Evolutionary conservation across 2,329 filamentous ascomycete genomes (phyloP).

Genomic region (Colletotrichum higginsianum): DNA sequence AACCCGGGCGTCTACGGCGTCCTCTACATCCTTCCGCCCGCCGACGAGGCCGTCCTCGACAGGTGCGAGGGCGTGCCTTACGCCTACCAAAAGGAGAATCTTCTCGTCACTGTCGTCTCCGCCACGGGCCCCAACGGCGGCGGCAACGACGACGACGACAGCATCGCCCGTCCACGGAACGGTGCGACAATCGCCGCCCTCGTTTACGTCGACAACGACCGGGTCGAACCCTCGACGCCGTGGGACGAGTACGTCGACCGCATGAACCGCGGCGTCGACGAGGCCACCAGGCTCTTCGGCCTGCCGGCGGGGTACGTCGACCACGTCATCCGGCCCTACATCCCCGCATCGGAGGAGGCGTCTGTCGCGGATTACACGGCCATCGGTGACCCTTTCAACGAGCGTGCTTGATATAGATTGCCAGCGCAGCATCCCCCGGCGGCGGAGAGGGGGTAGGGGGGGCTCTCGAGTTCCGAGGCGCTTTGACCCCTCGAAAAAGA

Average conservation of each 20-base stretch:
- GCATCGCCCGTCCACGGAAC: neutral
- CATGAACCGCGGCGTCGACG: conserved; percentile 75
- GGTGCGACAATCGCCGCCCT: conserved; percentile 56
- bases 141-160: neutral
- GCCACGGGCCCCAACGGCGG: conserved; percentile 7
- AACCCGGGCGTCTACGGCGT: conserved; percentile 68
- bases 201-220: conserved; percentile 71
- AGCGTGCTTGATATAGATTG: neutral
- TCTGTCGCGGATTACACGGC: neutral
- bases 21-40: conserved; percentile 65
- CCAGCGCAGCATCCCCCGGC: too few species aligned
- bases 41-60: conserved; percentile 69
- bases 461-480: neutral
- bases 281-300: conserved; percentile 68
- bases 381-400: conserved; percentile 2
- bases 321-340: conserved; percentile 65
- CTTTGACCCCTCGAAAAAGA: neutral
- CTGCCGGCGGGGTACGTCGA: conserved; percentile 70
- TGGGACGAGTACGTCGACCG: conserved; percentile 72
- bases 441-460: too few species aligned
- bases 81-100: conserved; percentile 71
- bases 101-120: conserved; percentile 57
- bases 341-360: conserved; percentile 16
- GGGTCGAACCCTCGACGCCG: conserved; percentile 57
- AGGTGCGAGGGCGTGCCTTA: conserved; percentile 73